Evolutionary conservation across 352 stramenopile genomes (phyloP), one percentile per base, ranked within the genome.

Genomic region (Phytophthora colocasiae): DNA sequence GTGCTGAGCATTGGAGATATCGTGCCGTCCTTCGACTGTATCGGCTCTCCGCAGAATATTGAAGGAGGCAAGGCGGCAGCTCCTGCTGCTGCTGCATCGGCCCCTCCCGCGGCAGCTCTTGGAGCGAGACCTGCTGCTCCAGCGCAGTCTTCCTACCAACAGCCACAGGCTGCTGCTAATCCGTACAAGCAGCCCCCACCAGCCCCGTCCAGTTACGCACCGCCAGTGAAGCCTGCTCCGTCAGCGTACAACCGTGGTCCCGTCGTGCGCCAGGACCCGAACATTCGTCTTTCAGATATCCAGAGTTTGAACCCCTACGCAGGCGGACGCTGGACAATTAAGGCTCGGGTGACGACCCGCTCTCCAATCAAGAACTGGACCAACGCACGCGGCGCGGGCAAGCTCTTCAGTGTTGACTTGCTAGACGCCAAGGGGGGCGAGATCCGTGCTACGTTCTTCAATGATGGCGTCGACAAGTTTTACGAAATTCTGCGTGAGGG

Each of bases 391-490:
- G 97, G 97, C 6, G 95, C 98, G 60, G 98, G 98, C 52, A 97
- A 95, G 65, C 87, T 99, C 1, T 99, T 99, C 70, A 98, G 85
- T 55, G 81, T 98, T 32, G 97, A 99, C 62, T 77, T 99, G 29
- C 76, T 99, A 31, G 98, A 99, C 73, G 77, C 85, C 19, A 92
- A 92, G 31, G 97, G 95, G 27, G 93, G 91, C 17, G 97, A 99
- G 78, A 99, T 99, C 58, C 92, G 96, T 45, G 96, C 84, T 47
- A 99, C 98, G 19, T 98, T 99, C 69, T 99, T 99, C 78, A 99
- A 99, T 65, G 98, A 99, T 51, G 95, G 91, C 0, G 96, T 98
- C 14, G 97, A 99, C 66, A 98, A 98, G 69, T 99, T 98, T 63
- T 98, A 98, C 80, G 80, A 94, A 40, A 63, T 96, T 12, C 75